Base-by-base conservation (phyloP, 768 basidiomycete species). In the Suillus occidentalis region DNA sequence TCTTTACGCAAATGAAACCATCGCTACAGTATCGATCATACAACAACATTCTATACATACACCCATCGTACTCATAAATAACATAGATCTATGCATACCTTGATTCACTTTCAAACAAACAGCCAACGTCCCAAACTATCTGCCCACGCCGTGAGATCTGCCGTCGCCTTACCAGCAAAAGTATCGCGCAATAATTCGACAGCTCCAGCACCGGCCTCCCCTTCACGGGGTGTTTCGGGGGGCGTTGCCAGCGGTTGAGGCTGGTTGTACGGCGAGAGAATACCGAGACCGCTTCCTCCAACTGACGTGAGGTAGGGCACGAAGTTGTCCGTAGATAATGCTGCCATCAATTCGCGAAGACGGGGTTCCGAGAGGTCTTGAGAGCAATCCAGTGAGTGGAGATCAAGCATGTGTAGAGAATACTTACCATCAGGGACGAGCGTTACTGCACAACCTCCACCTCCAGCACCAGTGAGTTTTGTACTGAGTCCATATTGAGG, bases 401-500 rank as follows among this genome's bases (percentile, higher is more conserved):
- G 22, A 65, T n/a, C 34, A 62, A 63, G 60, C 14, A 37, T n/a
- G 49, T 36, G 61, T 28, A 55, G 43, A 40, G 34, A 2, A 1
- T 8, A 79, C 89, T 68, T 69, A 96, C 97, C 87, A 79, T 98
- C 95, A 60, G 97, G 97, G 60, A 99, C 84, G 42, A 99, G 85
- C 14, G 96, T 97, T 37, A 99, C 94, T 6, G 95, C 90, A 73
- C 97, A 99, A n/a, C 97, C 97, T 31, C 97, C 97, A 47, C 97
- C 97, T 37, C 97, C 97, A 9, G 97, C 97, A 49, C 97, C 97
- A 8, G 97, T 99, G 63, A 99, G 79, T 80, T 98, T 97, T n/a
- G 95, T 95, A 71, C 87, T 88, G 57, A 99, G 81, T 12, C 79
- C 78, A 78, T 89, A 91, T 9, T 89, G 89, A 66, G 80, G 72